These are phyloP conservation scores for Anthoceros angustus DNA, from an alignment of 225 moss, liverwort and hornwort genomes.

Conservation along the genomic window DNA sequence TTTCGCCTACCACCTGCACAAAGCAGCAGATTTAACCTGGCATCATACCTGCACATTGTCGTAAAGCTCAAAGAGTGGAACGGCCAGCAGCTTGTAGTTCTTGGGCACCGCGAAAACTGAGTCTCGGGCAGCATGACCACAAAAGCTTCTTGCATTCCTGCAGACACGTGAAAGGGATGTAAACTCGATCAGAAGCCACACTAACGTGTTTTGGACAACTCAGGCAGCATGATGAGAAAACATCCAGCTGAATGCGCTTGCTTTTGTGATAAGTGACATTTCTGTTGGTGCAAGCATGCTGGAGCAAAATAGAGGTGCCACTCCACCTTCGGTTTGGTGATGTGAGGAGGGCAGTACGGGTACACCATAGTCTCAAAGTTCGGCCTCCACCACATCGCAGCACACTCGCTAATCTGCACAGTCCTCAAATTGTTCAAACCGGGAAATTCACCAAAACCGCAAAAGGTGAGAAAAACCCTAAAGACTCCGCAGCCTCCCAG, in stretches of 20 bases:
- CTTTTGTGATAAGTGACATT: neutral
- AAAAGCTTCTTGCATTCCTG: conserved; percentile 98
- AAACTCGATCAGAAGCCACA: too few relatives aligned
- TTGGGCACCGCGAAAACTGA: conserved; percentile 99
- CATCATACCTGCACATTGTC: conserved; percentile 87
- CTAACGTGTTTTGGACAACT: too few relatives aligned
- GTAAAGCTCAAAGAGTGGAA: conserved; percentile 95
- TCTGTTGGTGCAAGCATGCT: neutral
- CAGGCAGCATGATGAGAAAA: too few relatives aligned
- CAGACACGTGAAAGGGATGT: conserved; percentile 8
- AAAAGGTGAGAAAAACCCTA: neutral
- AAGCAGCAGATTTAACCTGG: neutral
- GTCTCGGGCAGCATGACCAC: conserved; percentile 82
- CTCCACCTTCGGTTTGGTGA: conserved; percentile 90
- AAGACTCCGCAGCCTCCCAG: neutral
- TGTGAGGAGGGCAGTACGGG: conserved; percentile 97
- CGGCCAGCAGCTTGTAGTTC: conserved; percentile 85
- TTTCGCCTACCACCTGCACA: conserved; percentile 2
- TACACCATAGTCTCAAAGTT: conserved; percentile 98
- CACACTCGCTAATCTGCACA: conserved; percentile 90
- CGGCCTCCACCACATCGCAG: conserved; percentile 99
- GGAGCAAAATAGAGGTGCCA: neutral
- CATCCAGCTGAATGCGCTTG: neutral
- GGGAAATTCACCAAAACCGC: neutral
- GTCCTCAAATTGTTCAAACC: neutral